Evolutionary conservation across 1,139 yeast genomes (phyloP).

Genomic region (Arxiozyma heterogenica): DNA sequence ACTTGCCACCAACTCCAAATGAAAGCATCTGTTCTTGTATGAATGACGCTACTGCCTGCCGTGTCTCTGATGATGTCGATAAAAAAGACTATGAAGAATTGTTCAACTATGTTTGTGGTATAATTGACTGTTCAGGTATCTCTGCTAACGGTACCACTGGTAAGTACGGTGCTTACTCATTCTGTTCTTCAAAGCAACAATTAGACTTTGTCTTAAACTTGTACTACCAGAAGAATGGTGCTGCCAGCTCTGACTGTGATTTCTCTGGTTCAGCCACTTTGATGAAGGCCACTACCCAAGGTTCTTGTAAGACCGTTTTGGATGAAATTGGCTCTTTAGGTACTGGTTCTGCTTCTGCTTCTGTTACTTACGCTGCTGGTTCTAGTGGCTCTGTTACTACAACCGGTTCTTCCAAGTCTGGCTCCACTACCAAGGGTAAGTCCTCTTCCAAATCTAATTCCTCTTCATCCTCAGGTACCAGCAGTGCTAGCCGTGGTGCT

Average conservation of each 20-base stretch:
- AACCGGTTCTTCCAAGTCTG: constrained; percentile 7
- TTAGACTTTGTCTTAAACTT: constrained; percentile 54
- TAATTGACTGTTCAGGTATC: constrained; percentile 46
- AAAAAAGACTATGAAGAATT: constrained; percentile 47
- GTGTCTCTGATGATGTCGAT: constrained; percentile 42
- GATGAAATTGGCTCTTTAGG: constrained; percentile 33
- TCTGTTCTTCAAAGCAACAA: constrained; percentile 54
- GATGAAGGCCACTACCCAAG: constrained; percentile 43
- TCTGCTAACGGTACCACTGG: constrained; percentile 52
- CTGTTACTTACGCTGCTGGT: constrained; percentile 29
- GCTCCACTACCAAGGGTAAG: not conserved
- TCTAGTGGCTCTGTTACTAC: constrained; percentile 9
- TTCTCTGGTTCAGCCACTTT: constrained; percentile 57
- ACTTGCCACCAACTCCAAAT: constrained; percentile 71
- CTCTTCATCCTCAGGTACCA: constrained; percentile 3
- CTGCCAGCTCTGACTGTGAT: constrained; percentile 46
- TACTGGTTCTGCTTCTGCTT: constrained; percentile 36
- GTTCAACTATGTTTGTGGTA: constrained; percentile 48
- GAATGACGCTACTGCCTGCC: constrained; percentile 44
- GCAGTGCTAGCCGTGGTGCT: constrained; percentile 22
- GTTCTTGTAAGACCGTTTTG: constrained; percentile 43
- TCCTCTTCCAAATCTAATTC: constrained; percentile 6
- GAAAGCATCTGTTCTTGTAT: constrained; percentile 54
- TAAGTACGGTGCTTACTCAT: constrained; percentile 55
- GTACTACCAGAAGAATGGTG: constrained; percentile 48